A percentile compares a stretch with the other conserved stretches of the same genome.
phyloP scores from a whole-genome alignment of 495 filamentous ascomycete species.

The Neurospora sp. region DNA sequence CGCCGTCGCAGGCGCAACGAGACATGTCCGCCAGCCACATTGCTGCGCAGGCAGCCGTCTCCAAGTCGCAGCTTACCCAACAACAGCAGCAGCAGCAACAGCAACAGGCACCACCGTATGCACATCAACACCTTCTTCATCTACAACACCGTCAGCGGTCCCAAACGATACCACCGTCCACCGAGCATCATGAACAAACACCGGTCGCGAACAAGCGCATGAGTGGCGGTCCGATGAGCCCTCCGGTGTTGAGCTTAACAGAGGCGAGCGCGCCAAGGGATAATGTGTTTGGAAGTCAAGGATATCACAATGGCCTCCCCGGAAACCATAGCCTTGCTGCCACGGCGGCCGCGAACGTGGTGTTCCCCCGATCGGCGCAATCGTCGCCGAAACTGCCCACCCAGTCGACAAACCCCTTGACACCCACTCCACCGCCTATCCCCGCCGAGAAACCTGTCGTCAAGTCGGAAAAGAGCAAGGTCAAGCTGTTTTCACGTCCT shows the following conservation, averaged over 20 bases:
- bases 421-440: conserved; percentile 23
- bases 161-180: conserved; percentile 49
- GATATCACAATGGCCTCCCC: conserved; percentile 56
- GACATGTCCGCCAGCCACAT: conserved; percentile 65
- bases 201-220: conserved; percentile 26
- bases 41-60: conserved; percentile 81
- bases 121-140: conserved; percentile 25
- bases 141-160: conserved; percentile 57
- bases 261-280: conserved; percentile 47
- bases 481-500: conserved; percentile 84
- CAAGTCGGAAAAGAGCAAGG: conserved; percentile 74
- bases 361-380: conserved; percentile 58
- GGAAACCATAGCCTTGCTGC: conserved; percentile 62
- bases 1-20: conserved; percentile 27
- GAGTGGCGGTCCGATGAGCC: conserved; percentile 40
- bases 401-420: conserved; percentile 12
- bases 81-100: conserved; percentile 43
- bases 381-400: conserved; percentile 38
- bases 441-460: conserved; percentile 51
- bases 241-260: conserved; percentile 46
- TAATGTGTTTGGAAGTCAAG: conserved; percentile 39
- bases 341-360: conserved; percentile 74
- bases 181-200: conserved; percentile 22
- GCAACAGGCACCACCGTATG: conserved; percentile 29
- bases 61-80: conserved; percentile 31